These are phyloP conservation scores for Leccinum pachyderme DNA, from an alignment of 1,284 basidiomycete genomes.

Conservation along the genomic window DNA sequence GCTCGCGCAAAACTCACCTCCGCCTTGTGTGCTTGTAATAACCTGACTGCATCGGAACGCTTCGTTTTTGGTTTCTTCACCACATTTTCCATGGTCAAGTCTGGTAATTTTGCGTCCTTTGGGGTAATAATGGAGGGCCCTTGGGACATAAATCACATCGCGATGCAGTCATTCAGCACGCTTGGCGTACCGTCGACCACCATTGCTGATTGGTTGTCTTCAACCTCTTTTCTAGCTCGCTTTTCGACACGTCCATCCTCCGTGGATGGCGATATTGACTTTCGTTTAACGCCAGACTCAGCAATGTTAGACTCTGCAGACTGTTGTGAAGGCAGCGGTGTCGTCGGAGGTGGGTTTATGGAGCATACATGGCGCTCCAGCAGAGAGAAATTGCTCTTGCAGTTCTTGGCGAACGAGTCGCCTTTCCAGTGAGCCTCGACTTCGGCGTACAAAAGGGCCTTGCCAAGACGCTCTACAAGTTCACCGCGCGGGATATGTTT, in stretches of 20 bases:
- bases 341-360: slow-evolving; percentile 37
- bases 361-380: slow-evolving; percentile 69
- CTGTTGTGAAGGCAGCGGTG: slow-evolving; percentile 21
- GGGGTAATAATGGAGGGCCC: slow-evolving; percentile 16
- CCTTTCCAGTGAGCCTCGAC: slow-evolving; percentile 78
- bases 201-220: slow-evolving; percentile 34
- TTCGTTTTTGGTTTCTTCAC: slow-evolving; percentile 39
- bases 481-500: slow-evolving; percentile 81
- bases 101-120: slow-evolving; percentile 25
- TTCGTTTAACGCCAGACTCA: slow-evolving; percentile 42
- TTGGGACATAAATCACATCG: slow-evolving; percentile 4
- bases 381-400: slow-evolving; percentile 67
- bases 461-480: slow-evolving; percentile 75
- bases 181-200: slow-evolving; percentile 34
- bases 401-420: slow-evolving; percentile 56
- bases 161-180: neutral
- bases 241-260: slow-evolving; percentile 50
- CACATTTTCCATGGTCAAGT: slow-evolving; percentile 22
- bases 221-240: slow-evolving; percentile 44
- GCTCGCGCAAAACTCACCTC: slow-evolving; percentile 45
- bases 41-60: slow-evolving; percentile 44
- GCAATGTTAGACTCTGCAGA: slow-evolving; percentile 14
- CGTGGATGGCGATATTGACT: slow-evolving; percentile 43
- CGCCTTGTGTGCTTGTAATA: slow-evolving; percentile 57
- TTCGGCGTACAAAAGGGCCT: slow-evolving; percentile 80